Evolutionary conservation across 2,329 filamentous ascomycete genomes (phyloP).

Genomic region (Alternaria triticimaculans): DNA sequence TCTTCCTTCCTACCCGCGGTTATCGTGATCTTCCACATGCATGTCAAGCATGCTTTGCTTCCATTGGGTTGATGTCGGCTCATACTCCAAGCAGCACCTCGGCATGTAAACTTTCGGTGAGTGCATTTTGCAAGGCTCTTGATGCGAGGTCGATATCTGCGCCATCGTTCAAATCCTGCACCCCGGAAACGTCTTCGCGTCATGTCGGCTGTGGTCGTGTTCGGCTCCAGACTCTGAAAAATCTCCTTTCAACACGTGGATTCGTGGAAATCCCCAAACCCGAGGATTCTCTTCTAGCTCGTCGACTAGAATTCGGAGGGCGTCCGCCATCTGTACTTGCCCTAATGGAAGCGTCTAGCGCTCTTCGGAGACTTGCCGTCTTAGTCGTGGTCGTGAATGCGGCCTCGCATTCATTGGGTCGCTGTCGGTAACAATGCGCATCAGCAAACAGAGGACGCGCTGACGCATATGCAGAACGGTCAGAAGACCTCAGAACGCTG

Average conservation of each 20-base stretch:
- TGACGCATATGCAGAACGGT: neutral
- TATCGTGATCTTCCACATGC: neutral
- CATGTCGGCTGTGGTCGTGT: neutral
- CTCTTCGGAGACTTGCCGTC: conserved; percentile 9
- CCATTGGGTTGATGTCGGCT: neutral
- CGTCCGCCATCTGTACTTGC: neutral
- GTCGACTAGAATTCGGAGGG: neutral
- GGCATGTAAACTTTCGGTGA: neutral
- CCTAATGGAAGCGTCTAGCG: conserved; percentile 2
- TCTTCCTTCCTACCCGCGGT: neutral
- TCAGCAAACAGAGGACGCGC: neutral
- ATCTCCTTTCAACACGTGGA: neutral
- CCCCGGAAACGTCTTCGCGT: neutral
- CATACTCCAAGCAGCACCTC: neutral
- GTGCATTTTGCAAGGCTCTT: neutral
- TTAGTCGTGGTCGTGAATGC: conserved; percentile 3
- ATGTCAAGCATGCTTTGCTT: neutral
- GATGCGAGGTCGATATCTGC: neutral
- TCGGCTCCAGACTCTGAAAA: conserved; percentile 5
- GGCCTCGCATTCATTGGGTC: conserved; percentile 8
- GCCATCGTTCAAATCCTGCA: neutral
- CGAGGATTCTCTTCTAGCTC: neutral
- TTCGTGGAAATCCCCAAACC: conserved; percentile 8
- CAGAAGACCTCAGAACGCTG: conserved; percentile 13
- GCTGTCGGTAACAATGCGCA: conserved; percentile 7